Conservation (phyloP, 768 basidiomycete species). For the Hemileccinum rubropunctum region DNA sequence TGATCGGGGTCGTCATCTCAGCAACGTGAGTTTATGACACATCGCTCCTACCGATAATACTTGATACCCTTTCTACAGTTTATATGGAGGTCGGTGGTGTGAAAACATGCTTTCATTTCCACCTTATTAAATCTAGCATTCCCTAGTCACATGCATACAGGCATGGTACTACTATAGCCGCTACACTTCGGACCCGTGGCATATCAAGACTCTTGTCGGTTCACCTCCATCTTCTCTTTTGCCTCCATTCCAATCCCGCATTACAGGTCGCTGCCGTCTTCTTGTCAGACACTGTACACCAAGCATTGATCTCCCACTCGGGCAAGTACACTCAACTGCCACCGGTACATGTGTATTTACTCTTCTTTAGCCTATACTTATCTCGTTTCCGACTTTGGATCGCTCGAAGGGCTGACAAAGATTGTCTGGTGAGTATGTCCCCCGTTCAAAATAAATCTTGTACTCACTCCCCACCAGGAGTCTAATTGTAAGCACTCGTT, state of each 20-base stretch:
- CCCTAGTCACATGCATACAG: constrained; percentile 54
- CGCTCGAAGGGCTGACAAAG: constrained; percentile 23
- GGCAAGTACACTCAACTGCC: constrained; percentile 28
- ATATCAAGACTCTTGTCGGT: constrained; percentile 47
- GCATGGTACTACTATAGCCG: constrained; percentile 53
- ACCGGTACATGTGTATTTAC: neutral
- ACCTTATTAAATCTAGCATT: constrained; percentile 2
- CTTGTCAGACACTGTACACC: constrained; percentile 54
- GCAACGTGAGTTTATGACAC: constrained; percentile 40
- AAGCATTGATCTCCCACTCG: constrained; percentile 54
- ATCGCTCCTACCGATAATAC: neutral
- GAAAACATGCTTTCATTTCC: neutral
- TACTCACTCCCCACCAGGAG: constrained; percentile 20
- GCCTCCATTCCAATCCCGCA: neutral
- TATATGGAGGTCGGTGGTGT: constrained; percentile 49
- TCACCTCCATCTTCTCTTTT: neutral
- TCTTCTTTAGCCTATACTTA: constrained; percentile 45
- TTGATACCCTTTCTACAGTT: constrained; percentile 29
- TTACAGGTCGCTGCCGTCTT: constrained; percentile 51
- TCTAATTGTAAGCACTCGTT: constrained; percentile 18
- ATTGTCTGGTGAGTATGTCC: constrained; percentile 43
- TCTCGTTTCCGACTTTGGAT: constrained; percentile 40
- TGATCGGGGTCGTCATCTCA: constrained; percentile 54
- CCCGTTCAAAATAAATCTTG: neutral
- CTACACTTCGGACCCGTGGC: constrained; percentile 52